Evolutionary conservation across 495 filamentous ascomycete genomes (phyloP).

Genomic region (Podospora conica): DNA sequence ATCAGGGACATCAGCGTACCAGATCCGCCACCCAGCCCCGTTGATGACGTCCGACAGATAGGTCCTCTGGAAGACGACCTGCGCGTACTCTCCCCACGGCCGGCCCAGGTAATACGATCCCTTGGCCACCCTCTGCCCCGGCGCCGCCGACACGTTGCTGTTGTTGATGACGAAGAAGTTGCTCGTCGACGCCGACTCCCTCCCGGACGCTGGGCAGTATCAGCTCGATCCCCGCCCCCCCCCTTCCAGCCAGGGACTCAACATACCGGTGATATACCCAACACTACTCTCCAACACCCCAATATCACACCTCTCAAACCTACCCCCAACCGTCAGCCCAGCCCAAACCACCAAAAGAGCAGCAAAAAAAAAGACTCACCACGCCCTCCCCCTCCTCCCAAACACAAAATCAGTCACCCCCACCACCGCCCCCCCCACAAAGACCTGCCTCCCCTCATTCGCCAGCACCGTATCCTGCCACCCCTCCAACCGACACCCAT

Average conservation of each 20-base stretch:
- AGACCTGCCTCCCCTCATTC: constrained; percentile 54
- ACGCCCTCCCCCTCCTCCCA: constrained; percentile 52
- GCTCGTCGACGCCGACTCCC: constrained; percentile 41
- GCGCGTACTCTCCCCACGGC: constrained; percentile 57
- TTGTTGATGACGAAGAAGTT: constrained; percentile 62
- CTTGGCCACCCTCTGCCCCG: constrained; percentile 39
- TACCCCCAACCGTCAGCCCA: constrained; percentile 54
- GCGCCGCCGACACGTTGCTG: constrained; percentile 40
- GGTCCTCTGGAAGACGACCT: constrained; percentile 58
- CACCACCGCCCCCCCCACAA: constrained; percentile 47
- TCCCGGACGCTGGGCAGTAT: constrained; percentile 46
- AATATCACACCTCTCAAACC: constrained; percentile 57
- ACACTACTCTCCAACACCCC: constrained; percentile 40
- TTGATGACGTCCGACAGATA: constrained; percentile 52
- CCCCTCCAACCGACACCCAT: constrained; percentile 50
- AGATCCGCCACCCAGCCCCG: constrained; percentile 54
- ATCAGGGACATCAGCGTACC: constrained; percentile 16
- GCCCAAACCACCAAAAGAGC: constrained; percentile 48
- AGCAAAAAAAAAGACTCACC: constrained; percentile 36
- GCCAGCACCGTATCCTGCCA: constrained; percentile 60
- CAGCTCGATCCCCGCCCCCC: not conserved
- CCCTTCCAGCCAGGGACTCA: not conserved
- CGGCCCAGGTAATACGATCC: constrained; percentile 58
- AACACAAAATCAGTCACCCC: constrained; percentile 65
- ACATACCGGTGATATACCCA: constrained; percentile 48